These are phyloP conservation scores for Cynara cardunculus DNA, from an alignment of 129 eudicot species.

Conservation along the genomic window DNA sequence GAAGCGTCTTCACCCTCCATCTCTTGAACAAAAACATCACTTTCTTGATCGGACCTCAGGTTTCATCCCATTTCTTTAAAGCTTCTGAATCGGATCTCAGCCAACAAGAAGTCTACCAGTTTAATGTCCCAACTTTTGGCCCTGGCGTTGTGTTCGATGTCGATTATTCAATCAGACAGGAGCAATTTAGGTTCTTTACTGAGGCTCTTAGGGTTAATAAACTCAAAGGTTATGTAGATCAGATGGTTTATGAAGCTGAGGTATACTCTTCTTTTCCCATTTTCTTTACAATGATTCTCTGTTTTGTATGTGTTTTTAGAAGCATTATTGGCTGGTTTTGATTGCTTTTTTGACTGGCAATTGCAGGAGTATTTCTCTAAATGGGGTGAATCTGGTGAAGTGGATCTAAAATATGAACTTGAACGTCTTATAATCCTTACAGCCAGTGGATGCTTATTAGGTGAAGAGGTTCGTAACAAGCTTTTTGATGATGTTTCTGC, in stretches of 20 bases:
- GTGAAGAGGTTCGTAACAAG: slow-evolving; percentile 87
- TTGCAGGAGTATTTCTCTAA: slow-evolving; percentile 84
- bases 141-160: slow-evolving; percentile 98
- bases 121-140: slow-evolving; percentile 94
- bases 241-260: slow-evolving; percentile 88
- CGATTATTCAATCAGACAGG: slow-evolving; percentile 80
- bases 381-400: slow-evolving; percentile 96
- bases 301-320: no score
- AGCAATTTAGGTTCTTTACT: slow-evolving; percentile 90
- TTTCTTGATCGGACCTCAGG: slow-evolving; percentile 88
- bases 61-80: slow-evolving; percentile 91
- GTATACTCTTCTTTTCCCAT: slow-evolving; percentile 21
- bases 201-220: slow-evolving; percentile 81
- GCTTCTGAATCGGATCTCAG: slow-evolving; percentile 93
- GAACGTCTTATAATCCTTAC: slow-evolving; percentile 87
- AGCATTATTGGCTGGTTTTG: background rate
- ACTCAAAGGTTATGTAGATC: slow-evolving; percentile 79
- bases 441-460: slow-evolving; percentile 89
- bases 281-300: no score
- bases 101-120: slow-evolving; percentile 91
- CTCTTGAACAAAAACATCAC: slow-evolving; percentile 69
- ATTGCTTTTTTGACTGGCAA: background rate
- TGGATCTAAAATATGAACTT: slow-evolving; percentile 81
- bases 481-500: slow-evolving; percentile 95
- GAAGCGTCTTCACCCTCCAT: slow-evolving; percentile 81